Evolutionary conservation across 202 grass and related monocot genomes (phyloP).

Genomic region (Zizania palustris): DNA sequence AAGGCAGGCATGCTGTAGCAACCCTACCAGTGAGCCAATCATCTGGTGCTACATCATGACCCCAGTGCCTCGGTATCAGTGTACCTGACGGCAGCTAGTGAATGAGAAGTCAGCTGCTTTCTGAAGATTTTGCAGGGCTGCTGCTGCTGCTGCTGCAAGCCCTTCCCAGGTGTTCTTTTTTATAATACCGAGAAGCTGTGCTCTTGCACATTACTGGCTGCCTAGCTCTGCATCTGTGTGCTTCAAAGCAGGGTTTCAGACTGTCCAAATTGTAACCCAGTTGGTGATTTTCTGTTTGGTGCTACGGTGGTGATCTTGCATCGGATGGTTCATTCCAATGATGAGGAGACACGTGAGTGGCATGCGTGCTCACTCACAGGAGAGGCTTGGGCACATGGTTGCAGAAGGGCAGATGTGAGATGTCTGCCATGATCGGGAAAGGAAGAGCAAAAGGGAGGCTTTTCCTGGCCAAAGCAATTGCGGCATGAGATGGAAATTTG

Average conservation of each 20-base stretch:
- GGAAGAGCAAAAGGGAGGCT: constrained; percentile 19
- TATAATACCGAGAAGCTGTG: neutral
- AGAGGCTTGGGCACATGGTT: constrained; percentile 26
- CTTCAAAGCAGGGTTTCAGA: neutral
- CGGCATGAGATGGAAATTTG: constrained; percentile 10
- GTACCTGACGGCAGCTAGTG: neutral
- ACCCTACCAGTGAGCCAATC: neutral
- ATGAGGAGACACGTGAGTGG: neutral
- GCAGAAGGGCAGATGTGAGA: constrained; percentile 48
- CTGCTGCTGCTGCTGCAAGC: neutral
- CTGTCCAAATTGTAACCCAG: neutral
- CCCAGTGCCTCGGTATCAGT: neutral
- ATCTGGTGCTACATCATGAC: neutral
- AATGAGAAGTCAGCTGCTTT: neutral
- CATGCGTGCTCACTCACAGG: neutral
- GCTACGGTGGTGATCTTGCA: neutral
- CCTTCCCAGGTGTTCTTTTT: constrained; percentile 4
- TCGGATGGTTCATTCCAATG: neutral
- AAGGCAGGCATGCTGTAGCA: neutral
- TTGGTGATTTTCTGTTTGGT: neutral
- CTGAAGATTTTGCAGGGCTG: constrained; percentile 17
- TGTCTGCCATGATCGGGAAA: constrained; percentile 56
- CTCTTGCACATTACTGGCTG: constrained; percentile 14
- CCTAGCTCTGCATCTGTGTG: neutral
- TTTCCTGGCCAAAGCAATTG: constrained; percentile 34